Conservation (phyloP, 1,284 basidiomycete species). For the Tetrapyrgos nigripes region DNA sequence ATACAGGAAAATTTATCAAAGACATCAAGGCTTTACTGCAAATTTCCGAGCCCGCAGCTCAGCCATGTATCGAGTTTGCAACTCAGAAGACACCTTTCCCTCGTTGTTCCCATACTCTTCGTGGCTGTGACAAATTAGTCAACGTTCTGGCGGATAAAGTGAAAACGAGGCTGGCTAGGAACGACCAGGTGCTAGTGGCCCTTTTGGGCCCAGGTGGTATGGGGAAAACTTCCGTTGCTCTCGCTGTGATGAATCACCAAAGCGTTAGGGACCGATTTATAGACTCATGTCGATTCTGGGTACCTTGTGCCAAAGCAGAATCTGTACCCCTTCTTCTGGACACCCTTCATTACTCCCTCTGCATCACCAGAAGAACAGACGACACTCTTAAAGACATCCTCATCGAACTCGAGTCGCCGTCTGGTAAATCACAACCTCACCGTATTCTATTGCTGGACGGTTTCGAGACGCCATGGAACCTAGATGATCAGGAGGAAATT, state of each 20-base stretch:
- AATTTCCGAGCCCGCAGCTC: background rate
- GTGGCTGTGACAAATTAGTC: background rate
- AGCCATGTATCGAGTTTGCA: background rate
- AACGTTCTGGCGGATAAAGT: background rate
- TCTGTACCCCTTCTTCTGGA: constrained; percentile 8
- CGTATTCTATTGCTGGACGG: constrained; percentile 25
- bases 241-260: constrained; percentile 18
- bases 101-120: background rate
- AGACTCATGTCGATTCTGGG: constrained; percentile 18
- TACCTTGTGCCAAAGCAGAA: constrained; percentile 24
- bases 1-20: too few relatives aligned
- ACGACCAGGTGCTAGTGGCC: background rate
- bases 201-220: constrained; percentile 22
- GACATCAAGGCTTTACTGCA: background rate
- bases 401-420: background rate
- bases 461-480: constrained; percentile 26
- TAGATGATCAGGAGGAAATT: constrained; percentile 11
- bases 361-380: background rate
- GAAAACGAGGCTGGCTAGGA: background rate
- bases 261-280: constrained; percentile 5
- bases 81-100: background rate
- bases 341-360: background rate
- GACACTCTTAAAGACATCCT: background rate
- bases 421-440: background rate
- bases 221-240: constrained; percentile 25